A percentile compares a stretch with the other conserved stretches of the same genome.
These are phyloP conservation scores for Trapa incisa DNA, from an alignment of 345 rosid genomes.

Conservation along the genomic window DNA sequence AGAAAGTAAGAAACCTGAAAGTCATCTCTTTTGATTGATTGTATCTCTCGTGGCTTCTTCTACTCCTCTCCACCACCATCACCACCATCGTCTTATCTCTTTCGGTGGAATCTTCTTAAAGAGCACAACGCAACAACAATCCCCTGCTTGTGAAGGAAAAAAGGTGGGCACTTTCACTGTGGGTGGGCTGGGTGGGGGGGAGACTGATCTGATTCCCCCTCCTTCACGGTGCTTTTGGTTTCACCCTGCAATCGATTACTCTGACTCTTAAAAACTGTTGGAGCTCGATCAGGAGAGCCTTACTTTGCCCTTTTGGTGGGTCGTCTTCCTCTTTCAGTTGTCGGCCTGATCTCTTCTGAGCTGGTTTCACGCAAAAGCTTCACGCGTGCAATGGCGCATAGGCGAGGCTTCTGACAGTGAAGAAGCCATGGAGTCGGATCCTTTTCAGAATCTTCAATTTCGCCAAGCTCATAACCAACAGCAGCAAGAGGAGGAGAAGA, in stretches of 20 bases:
- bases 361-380: neutral
- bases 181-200: too few species aligned
- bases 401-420: too few species aligned
- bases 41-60: neutral
- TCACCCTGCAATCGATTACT: neutral
- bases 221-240: neutral
- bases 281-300: neutral
- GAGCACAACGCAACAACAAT: neutral
- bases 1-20: neutral
- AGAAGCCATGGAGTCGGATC: constrained; percentile 27
- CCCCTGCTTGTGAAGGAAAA: too few species aligned
- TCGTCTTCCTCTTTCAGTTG: neutral
- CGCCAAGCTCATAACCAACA: constrained; percentile 10
- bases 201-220: too few species aligned
- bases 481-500: constrained; percentile 11
- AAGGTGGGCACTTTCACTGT: too few species aligned
- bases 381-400: neutral
- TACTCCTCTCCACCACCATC: neutral
- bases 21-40: neutral
- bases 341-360: neutral
- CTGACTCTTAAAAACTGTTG: neutral
- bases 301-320: neutral
- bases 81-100: neutral
- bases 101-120: neutral
- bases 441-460: constrained; percentile 11